Conservation (phyloP, 2,329 filamentous ascomycete genomes). For the Botryotinia convoluta region DNA sequence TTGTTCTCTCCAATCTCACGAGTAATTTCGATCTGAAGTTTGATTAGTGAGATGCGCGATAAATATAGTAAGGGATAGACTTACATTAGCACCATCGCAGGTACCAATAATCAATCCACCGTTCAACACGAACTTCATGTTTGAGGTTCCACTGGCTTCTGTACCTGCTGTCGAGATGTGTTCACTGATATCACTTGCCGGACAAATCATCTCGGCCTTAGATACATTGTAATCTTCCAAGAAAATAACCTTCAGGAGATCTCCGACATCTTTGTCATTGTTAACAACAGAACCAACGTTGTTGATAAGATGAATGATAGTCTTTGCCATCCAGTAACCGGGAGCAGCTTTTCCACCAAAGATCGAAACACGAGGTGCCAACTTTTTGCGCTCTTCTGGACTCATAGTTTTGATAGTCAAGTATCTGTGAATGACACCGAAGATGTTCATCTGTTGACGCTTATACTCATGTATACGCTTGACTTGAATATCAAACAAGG, state of each 20-base stretch:
- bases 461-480: slow-evolving; percentile 99
- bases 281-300: slow-evolving; percentile 88
- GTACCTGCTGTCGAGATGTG: slow-evolving; percentile 98
- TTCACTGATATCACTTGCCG: slow-evolving; percentile 94
- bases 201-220: slow-evolving; percentile 95
- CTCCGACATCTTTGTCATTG: slow-evolving; percentile 85
- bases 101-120: slow-evolving; percentile 97
- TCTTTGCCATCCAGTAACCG: slow-evolving; percentile 99
- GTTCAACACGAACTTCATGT: slow-evolving; percentile 99
- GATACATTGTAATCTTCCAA: slow-evolving; percentile 98
- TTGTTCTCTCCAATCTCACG: slow-evolving; percentile 95
- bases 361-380: slow-evolving; percentile 84
- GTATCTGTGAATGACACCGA: slow-evolving; percentile 94
- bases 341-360: slow-evolving; percentile 98
- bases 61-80: slow-evolving; percentile 37
- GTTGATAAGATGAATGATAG: slow-evolving; percentile 95
- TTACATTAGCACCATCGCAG: slow-evolving; percentile 93
- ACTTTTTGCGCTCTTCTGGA: slow-evolving; percentile 80
- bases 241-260: slow-evolving; percentile 95
- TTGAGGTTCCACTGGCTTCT: slow-evolving; percentile 85
- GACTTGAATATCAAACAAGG: slow-evolving; percentile 95
- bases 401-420: slow-evolving; percentile 82
- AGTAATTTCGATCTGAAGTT: slow-evolving; percentile 84
- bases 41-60: slow-evolving; percentile 18
- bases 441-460: slow-evolving; percentile 98